Percentiles rank a stretch among this genome's conserved stretches.
Conservation (phyloP, 139 green algal genomes). For the Trebouxia sp. region DNA sequence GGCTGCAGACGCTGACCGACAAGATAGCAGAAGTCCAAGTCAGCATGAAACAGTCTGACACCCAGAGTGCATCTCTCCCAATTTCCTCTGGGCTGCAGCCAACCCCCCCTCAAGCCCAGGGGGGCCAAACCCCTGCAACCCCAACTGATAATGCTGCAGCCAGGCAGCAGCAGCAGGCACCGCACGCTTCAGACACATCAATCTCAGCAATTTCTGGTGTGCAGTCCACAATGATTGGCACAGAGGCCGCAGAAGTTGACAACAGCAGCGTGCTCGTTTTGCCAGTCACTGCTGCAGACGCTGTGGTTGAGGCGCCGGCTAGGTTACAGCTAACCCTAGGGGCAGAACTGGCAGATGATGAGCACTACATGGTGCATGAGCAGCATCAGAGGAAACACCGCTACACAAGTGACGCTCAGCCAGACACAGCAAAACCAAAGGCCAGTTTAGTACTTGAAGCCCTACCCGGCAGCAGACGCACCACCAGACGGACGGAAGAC, state of each 20-base stretch:
- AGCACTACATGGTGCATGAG: conserved; percentile 5
- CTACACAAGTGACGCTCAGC: not conserved
- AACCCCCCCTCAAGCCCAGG: not conserved
- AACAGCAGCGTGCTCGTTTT: not conserved
- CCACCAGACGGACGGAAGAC: not conserved
- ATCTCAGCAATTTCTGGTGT: not conserved
- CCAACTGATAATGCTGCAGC: too few relatives aligned
- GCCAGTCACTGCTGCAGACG: not conserved
- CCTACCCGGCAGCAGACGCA: not conserved
- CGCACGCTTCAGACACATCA: too few relatives aligned
- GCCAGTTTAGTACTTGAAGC: not conserved
- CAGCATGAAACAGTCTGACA: not conserved
- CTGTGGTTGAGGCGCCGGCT: not conserved
- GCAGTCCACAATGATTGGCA: not conserved
- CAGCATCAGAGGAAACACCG: conserved; percentile 6
- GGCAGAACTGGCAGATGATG: conserved; percentile 26
- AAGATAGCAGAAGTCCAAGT: not conserved
- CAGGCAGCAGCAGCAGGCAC: not conserved
- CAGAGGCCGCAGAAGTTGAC: not conserved
- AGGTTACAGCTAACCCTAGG: conserved; percentile 13
- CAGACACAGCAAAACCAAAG: not conserved
- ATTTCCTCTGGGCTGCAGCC: not conserved
- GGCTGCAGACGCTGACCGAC: not conserved
- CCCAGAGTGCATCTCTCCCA: not conserved
- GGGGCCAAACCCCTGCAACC: too few relatives aligned